These are phyloP conservation scores for Microthlaspi erraticum DNA, from an alignment of 345 rosid species.

Conservation along the genomic window DNA sequence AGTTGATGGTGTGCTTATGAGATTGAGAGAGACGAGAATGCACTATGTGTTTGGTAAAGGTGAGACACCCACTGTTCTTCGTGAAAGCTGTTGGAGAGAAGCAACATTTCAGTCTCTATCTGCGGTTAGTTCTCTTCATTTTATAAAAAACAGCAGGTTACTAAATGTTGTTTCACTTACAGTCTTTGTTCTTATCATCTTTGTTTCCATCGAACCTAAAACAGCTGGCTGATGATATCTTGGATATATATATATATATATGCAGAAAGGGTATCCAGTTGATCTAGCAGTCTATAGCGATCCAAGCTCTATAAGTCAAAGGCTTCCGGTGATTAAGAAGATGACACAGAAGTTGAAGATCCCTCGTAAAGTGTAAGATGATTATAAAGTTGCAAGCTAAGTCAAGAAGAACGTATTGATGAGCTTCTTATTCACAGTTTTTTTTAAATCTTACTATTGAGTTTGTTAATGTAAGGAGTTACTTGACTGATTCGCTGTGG, in stretches of 20 bases:
- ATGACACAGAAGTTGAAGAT: slow-evolving; percentile 74
- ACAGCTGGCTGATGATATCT: background rate
- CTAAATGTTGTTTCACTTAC: background rate
- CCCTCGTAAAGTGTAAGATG: slow-evolving; percentile 36
- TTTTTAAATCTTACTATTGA: background rate
- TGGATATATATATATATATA: slow-evolving; percentile 37
- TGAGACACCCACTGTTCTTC: slow-evolving; percentile 62
- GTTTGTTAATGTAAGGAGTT: slow-evolving; percentile 19
- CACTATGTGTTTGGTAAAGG: slow-evolving; percentile 66
- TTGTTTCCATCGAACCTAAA: background rate
- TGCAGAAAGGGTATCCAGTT: slow-evolving; percentile 88
- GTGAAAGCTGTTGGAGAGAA: slow-evolving; percentile 96
- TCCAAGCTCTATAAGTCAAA: slow-evolving; percentile 85
- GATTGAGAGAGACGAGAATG: slow-evolving; percentile 93
- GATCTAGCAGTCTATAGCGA: slow-evolving; percentile 81
- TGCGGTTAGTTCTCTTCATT: slow-evolving; percentile 58
- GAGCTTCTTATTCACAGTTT: slow-evolving; percentile 19
- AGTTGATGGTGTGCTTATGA: slow-evolving; percentile 96
- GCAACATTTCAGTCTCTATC: slow-evolving; percentile 72
- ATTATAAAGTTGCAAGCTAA: slow-evolving; percentile 22
- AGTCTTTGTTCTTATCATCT: background rate
- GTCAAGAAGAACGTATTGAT: background rate
- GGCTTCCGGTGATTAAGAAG: slow-evolving; percentile 78
- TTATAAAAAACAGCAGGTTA: slow-evolving; percentile 4
- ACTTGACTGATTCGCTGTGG: slow-evolving; percentile 13